Base-by-base conservation (phyloP, 23 red algal genomes). In the Chondrus crispus region DNA sequence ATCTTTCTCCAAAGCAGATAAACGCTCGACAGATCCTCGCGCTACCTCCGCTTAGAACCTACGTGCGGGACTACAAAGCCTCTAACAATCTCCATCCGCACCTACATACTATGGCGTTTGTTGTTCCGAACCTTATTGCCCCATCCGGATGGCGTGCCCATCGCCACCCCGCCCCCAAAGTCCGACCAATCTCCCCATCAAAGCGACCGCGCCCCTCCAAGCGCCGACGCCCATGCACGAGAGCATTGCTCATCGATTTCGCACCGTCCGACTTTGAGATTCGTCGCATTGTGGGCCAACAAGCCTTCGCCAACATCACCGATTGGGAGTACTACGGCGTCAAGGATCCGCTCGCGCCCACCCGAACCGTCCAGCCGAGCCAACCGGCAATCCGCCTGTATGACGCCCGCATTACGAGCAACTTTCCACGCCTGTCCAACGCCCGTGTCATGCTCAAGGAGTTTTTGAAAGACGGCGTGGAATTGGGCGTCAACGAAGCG, bases 391-490 rank as follows among this genome's bases (percentile, higher is more conserved):
- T 96, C 13, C 84, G 94, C 42, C 32, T 96, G 36, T 96, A 96
- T 46, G 94, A 96, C 20, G 94, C 81, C 71, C 77, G 44, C 14
- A 91, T 91, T 26, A 69, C 74, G n/a, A 42, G 55, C 20, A 55
- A 66, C 13, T 50, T 50, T 14, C 84, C 84, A 2, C 18, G 43
- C 33, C 82, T 85, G 45, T 80, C 32, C 52, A 96, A 96, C 64
- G 62, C 94, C 48, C 81, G 94, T 8, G 94, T 96, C 51, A n/a
- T 91, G 44, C 73, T 96, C 38, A 96, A 96, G 76, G 94, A 96
- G 70, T 96, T 96, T 62, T 70, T 96, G 2, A 42, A 69, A 2
- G 84, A 80, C 38, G 94, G 88, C 37, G 75, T 85, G 38, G 88
- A 85, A 36, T 44, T 96, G 14, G 94, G 77, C 26, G 82, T 96